A percentile compares a stretch with the other conserved stretches of the same genome.
Conservation (phyloP, 2,329 filamentous ascomycete species). For the Samsoniella hepiali region DNA sequence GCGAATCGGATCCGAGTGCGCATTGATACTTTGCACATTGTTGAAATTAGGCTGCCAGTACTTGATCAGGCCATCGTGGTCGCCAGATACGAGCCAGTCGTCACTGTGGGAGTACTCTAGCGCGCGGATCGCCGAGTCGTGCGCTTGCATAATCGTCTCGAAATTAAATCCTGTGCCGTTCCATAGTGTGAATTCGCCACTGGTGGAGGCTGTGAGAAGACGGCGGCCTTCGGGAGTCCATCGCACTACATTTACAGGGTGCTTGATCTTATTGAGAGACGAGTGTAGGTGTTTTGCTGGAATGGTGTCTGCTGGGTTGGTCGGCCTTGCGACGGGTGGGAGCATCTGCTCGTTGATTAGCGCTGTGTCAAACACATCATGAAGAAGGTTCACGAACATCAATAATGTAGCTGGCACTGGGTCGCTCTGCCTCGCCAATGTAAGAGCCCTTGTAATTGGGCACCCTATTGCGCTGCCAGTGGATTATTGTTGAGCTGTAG, state of each 20-base stretch:
- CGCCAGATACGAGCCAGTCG: slow-evolving; percentile 94
- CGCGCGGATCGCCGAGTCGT: slow-evolving; percentile 81
- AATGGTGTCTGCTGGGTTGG: slow-evolving; percentile 78
- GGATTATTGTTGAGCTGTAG: slow-evolving; percentile 83
- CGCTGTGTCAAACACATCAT: slow-evolving; percentile 20
- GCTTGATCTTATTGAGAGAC: slow-evolving; percentile 97
- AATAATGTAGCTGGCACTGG: slow-evolving; percentile 83
- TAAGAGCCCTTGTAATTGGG: slow-evolving; percentile 67
- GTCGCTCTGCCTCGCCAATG: slow-evolving; percentile 74
- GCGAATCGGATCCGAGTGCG: slow-evolving; percentile 83
- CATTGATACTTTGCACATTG: slow-evolving; percentile 92
- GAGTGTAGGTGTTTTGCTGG: slow-evolving; percentile 95
- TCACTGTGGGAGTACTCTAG: slow-evolving; percentile 90
- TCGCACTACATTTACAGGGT: slow-evolving; percentile 92
- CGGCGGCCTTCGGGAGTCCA: slow-evolving; percentile 96
- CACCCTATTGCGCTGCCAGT: slow-evolving; percentile 82
- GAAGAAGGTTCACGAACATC: slow-evolving; percentile 57
- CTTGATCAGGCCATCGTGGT: slow-evolving; percentile 93
- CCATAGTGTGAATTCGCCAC: slow-evolving; percentile 97
- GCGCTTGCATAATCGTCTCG: slow-evolving; percentile 97
- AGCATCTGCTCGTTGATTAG: slow-evolving; percentile 61
- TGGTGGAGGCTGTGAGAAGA: slow-evolving; percentile 88
- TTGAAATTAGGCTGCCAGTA: slow-evolving; percentile 99
- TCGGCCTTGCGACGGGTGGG: slow-evolving; percentile 72
- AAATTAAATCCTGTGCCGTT: slow-evolving; percentile 99